Evolutionary conservation across 768 basidiomycete genomes (phyloP).

Genomic region (Paxillus involutus): DNA sequence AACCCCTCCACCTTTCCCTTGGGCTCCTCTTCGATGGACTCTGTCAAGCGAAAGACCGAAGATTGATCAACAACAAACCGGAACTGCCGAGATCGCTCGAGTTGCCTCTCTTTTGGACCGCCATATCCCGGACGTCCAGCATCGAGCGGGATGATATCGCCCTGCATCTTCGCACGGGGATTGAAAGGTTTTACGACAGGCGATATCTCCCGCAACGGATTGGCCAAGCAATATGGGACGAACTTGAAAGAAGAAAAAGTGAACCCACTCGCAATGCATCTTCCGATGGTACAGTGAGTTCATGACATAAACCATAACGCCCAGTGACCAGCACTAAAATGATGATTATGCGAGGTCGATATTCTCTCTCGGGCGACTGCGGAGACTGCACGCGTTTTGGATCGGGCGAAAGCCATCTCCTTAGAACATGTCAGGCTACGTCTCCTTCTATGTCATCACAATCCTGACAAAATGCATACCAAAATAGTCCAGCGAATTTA

Average conservation of each 20-base stretch:
- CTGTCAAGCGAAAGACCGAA: not conserved
- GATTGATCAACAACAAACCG: not conserved
- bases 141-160: not conserved
- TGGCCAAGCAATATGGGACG: slow-evolving; percentile 3
- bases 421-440: not conserved
- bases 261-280: not conserved
- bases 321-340: too few relatives aligned
- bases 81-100: slow-evolving; percentile 1
- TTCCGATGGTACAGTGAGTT: not conserved
- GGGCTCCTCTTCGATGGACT: slow-evolving; percentile 5
- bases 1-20: slow-evolving; percentile 6
- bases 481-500: not conserved
- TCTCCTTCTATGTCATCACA: not conserved
- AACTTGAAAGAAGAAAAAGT: not conserved
- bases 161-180: not conserved
- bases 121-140: slow-evolving; percentile 2
- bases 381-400: not conserved
- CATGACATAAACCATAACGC: not conserved
- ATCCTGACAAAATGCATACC: not conserved
- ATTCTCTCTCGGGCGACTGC: not conserved
- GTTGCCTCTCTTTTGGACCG: slow-evolving; percentile 8
- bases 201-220: not conserved
- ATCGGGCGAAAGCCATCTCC: not conserved
- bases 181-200: not conserved
- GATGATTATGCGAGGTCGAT: not conserved